Conservation (phyloP, 495 filamentous ascomycete genomes). For the Astrothelium macrocarpum region DNA sequence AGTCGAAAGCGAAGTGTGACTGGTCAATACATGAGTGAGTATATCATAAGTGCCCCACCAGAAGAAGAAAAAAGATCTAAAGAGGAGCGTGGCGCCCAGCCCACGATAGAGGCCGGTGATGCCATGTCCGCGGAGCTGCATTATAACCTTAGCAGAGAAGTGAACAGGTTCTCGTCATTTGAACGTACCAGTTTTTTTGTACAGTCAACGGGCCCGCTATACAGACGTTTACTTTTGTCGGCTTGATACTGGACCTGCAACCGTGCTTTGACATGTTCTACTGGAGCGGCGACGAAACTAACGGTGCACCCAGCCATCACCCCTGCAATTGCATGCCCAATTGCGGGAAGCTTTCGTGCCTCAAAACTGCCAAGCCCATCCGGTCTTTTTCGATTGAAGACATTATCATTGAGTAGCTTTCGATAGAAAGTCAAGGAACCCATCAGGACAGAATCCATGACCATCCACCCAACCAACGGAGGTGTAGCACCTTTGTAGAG, state of each 20-base stretch:
- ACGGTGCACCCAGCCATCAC: constrained; percentile 82
- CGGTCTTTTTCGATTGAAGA: constrained; percentile 48
- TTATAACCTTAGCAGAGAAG: not conserved
- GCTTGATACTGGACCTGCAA: constrained; percentile 86
- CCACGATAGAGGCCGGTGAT: constrained; percentile 76
- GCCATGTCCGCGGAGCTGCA: constrained; percentile 51
- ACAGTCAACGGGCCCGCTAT: constrained; percentile 81
- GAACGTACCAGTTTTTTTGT: constrained; percentile 54
- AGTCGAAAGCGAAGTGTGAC: constrained; percentile 59
- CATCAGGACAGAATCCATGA: constrained; percentile 94
- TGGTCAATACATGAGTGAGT: constrained; percentile 55
- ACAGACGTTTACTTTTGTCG: constrained; percentile 61
- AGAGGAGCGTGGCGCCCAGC: constrained; percentile 71
- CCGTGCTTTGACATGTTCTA: constrained; percentile 92
- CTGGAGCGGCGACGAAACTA: constrained; percentile 81
- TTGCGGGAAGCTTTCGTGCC: constrained; percentile 49
- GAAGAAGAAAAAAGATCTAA: constrained; percentile 90
- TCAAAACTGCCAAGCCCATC: constrained; percentile 13
- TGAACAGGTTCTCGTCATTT: not conserved
- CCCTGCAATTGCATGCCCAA: constrained; percentile 81
- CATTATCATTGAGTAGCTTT: constrained; percentile 61
- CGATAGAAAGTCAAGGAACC: constrained; percentile 86
- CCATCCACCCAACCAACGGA: constrained; percentile 92
- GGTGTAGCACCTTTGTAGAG: constrained; percentile 89
- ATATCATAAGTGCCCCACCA: constrained; percentile 94